Base-by-base conservation (phyloP, 2,329 filamentous ascomycete genomes). In the Sporothrix phasma region DNA sequence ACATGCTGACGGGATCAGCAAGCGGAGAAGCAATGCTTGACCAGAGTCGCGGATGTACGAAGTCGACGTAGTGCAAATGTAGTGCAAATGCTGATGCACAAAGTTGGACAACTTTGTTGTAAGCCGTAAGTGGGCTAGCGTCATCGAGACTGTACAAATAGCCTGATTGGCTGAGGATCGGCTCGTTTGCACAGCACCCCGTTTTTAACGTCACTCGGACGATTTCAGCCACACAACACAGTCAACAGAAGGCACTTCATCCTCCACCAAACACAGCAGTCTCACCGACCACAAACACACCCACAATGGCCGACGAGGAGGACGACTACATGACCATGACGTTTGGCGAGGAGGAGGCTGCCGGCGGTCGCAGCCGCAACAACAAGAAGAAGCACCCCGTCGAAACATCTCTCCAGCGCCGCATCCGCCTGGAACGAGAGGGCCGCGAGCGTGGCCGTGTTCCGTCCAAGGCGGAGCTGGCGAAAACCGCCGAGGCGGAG, bases 261-360 rank as follows among this genome's bases (percentile, higher is more conserved):
- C n/a, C n/a, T n/a, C n/a, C n/a, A n/a, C n/a, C 24, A 31, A 17
- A 5, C 26, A 1, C 4, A n/a, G 5, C 29, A 13, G n/a, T n/a
- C 19, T 17, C 29, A 37, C n/a, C 26, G 4, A 45, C 43, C 39
- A 29, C 24, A 47, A 39, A 34, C 2, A 43, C 11, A 26, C 29
- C 39, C 41, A 31, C 26, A n/a, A 64, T 65, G 64, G 56, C 65
- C 17, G 80, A 81, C 6, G 90, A 92, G 22, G 90, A 92, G 67
- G 92, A 97, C 68, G 94, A 99, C 76, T 97, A 99, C 80, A 95
- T 99, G 89, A 91, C 88, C 70, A 97, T 99, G 93, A 81, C 87
- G 15, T 92, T 99, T 73, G 81, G 84, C 19, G 89, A 96, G 31
- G 72, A 82, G 76, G 71, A 80, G 74, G 73, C 77, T 77, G 73